Base-by-base conservation (phyloP, 768 basidiomycete genomes). In the Tulasnella sp. region DNA sequence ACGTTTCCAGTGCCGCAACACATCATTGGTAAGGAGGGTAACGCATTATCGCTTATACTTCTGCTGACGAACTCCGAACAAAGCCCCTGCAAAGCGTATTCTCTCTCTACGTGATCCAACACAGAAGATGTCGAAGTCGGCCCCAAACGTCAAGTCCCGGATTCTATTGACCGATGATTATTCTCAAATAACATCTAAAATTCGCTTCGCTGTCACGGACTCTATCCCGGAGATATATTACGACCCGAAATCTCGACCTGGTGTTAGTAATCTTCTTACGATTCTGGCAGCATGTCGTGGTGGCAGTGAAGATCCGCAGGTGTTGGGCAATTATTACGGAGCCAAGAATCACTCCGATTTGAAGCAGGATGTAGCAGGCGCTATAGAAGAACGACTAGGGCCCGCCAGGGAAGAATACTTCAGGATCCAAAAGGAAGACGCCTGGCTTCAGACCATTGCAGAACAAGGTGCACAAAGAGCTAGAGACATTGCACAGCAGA, bases 91-190 rank as follows among this genome's bases (percentile, higher is more conserved):
- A 7, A 80, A 77, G 62, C 78, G 91, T 5, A 72, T 96, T 15
- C 75, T 93, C 22, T 92, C 90, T 2, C 78, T 98, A 15, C 79
- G 78, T 52, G 84, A 91, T 62, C 86, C 90, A 0, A 69, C 71
- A 0, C 74, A 80, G 3, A 98, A 96, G 63, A 98, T 98, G 91
- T 95, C 92, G 31, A 96, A 96, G 64, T 96, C 92, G 0, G 74
- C 88, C 0, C 81, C 80, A 0, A 79, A 87, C 61, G 53, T 76
- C 1, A 65, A 76, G 13, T 92, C 90, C 0, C 82, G 91, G 22
- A 89, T 96, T 61, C 73, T 88, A 49, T 72, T 98, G 33, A 92
- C 84, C 22, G 92, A 96, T 62, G 65, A 75, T 0, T 63, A 74
- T 8, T 58, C 66, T 1, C 65, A 75, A 60, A 87, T 93, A 39